Evolutionary conservation across 2,329 filamentous ascomycete species (phyloP), one percentile per base, ranked within the genome.

Genomic region (Diaporthe sp.): DNA sequence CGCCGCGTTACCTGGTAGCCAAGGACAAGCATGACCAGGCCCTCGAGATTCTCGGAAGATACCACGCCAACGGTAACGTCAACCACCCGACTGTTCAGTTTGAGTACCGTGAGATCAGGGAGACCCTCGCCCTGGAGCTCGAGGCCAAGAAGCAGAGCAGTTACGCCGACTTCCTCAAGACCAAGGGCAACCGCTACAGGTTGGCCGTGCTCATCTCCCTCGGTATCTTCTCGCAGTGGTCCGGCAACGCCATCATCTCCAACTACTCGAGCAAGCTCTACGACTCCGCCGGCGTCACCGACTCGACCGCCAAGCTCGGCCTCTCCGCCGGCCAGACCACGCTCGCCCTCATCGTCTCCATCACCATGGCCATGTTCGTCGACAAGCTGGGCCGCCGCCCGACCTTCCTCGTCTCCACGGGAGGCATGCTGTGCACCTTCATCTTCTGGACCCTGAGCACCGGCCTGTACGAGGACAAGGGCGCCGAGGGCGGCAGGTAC

Each of bases 141-240:
- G 83, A 86, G 77, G 83, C 82, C 78, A 82, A 84, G 77, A 82
- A 84, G 55, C 85, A 81, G 73, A 88, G 85, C 79, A 86, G 83
- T 75, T 92, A 90, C 79, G 63, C 85, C 12, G 87, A 90, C 78
- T 88, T 91, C 81, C 82, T 90, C 81, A 82, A 80, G 75, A 90
- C 89, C 51, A 86, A 85, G 78, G 88, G 89, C 69, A 91, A 91
- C 84, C 86, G 89, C 69, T 88, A 89, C 79, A 85, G 89, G 56
- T 80, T 91, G 55, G 77, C 83, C 32, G 82, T 92, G 39, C 82
- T 90, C 70, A 80, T 89, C 61, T 88, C 88, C 2, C 84, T 91
- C 35, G 89, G 89, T 78, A 80, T 91, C 75, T 90, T 91, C 82
- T 90, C 88, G 0, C 89, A 91, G 81, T 91, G 88, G 85, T 88